phyloP scores from a whole-genome alignment of 2,329 filamentous ascomycete species.

The Tolypocladium inflatum region DNA sequence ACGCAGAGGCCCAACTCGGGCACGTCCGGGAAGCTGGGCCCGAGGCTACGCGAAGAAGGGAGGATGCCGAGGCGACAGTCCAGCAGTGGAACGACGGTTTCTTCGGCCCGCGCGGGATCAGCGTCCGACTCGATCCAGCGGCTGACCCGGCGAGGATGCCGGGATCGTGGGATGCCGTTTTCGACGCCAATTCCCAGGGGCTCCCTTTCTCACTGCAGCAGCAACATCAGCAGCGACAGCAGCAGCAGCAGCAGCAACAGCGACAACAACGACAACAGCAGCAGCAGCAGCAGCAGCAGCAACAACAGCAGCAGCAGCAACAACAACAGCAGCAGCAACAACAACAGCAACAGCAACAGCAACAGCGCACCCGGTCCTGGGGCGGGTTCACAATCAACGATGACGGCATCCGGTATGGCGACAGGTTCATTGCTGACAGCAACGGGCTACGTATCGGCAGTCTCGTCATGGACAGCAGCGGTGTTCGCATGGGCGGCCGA shows the following conservation, averaged over 20 bases:
- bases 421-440: conserved; percentile 31
- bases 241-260: conserved; percentile 1
- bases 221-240: not conserved
- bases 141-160: conserved; percentile 13
- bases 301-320: not conserved
- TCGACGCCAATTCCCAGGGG: conserved; percentile 7
- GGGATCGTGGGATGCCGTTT: conserved; percentile 12
- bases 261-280: conserved; percentile 7
- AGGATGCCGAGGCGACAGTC: conserved; percentile 30
- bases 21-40: conserved; percentile 16
- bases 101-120: conserved; percentile 40
- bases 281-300: not conserved
- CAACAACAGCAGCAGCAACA: conserved; percentile 3
- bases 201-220: not conserved
- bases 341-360: conserved; percentile 6
- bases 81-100: conserved; percentile 49
- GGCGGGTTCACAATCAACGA: conserved; percentile 30
- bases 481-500: conserved; percentile 18
- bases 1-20: conserved; percentile 33
- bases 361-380: conserved; percentile 5
- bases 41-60: conserved; percentile 13
- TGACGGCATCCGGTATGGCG: conserved; percentile 33
- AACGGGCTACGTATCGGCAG: conserved; percentile 36
- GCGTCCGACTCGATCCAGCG: conserved; percentile 22
- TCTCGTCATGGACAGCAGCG: conserved; percentile 30